Evolutionary conservation across 202 grass and related monocot genomes (phyloP).

Genomic region (Cymbopogon flexuosus): DNA sequence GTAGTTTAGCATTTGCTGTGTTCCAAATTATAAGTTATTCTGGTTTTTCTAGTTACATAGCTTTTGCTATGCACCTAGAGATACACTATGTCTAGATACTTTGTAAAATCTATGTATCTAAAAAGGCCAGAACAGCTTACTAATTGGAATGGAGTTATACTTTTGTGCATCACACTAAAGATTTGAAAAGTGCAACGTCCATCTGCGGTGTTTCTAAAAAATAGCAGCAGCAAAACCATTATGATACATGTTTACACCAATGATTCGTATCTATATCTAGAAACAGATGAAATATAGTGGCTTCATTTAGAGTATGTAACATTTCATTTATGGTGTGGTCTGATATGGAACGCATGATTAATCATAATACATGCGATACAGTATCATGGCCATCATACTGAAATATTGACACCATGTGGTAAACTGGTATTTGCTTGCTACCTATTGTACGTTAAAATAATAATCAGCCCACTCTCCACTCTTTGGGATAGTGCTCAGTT

Average conservation of each 20-base stretch:
- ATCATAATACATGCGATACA: neutral
- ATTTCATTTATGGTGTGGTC: neutral
- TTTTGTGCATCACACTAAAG: neutral
- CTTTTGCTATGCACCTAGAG: neutral
- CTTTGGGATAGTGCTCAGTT: neutral
- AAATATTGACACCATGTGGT: constrained; percentile 3
- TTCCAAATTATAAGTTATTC: neutral
- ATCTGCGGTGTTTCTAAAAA: neutral
- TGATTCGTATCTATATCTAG: neutral
- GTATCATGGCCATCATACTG: neutral
- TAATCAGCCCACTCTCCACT: neutral
- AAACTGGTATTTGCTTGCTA: neutral
- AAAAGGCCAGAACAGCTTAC: neutral
- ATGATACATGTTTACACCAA: neutral
- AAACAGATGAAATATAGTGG: constrained; percentile 7
- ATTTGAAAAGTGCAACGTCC: neutral
- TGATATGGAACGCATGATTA: neutral
- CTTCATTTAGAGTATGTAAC: neutral
- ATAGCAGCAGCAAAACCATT: constrained; percentile 1
- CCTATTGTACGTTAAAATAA: constrained; percentile 7
- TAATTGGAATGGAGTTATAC: neutral
- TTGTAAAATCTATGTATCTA: neutral
- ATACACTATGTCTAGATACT: neutral
- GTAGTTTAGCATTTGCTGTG: neutral
- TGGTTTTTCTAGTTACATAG: neutral